Percentiles rank a stretch among this genome's conserved stretches.
These are phyloP conservation scores for Cenococcum geophilum DNA, from an alignment of 495 filamentous ascomycete species.

Conservation along the genomic window DNA sequence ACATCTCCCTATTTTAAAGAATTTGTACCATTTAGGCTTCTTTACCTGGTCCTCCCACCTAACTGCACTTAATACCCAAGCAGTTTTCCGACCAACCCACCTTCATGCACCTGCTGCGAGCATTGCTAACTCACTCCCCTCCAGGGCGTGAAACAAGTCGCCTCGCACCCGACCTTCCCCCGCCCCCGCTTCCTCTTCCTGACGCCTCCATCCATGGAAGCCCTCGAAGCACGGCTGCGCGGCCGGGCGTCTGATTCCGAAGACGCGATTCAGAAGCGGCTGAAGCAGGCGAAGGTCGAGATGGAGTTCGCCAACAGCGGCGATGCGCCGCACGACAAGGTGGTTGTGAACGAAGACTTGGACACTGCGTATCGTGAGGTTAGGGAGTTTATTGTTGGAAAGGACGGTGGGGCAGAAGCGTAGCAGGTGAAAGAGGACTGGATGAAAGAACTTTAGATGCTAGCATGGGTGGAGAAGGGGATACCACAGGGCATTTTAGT, in stretches of 20 bases:
- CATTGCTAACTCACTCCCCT: too few species aligned
- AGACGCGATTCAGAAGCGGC: slow-evolving; percentile 64
- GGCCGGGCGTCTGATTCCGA: slow-evolving; percentile 82
- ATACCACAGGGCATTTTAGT: too few species aligned
- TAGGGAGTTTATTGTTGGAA: slow-evolving; percentile 47
- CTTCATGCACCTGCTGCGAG: neutral
- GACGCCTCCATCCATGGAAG: slow-evolving; percentile 67
- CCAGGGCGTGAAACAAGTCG: slow-evolving; percentile 91
- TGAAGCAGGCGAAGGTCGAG: slow-evolving; percentile 75
- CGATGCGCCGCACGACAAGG: slow-evolving; percentile 70
- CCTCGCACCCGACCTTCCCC: slow-evolving; percentile 61
- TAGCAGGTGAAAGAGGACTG: neutral
- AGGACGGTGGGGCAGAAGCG: neutral
- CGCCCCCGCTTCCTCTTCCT: slow-evolving; percentile 74
- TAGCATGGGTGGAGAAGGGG: too few species aligned
- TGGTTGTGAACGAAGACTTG: slow-evolving; percentile 85
- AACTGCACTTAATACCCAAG: neutral
- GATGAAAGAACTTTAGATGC: neutral
- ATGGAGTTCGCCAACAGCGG: slow-evolving; percentile 66
- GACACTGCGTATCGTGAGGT: slow-evolving; percentile 77
- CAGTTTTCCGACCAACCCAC: slow-evolving; percentile 8
- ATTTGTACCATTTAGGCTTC: too few species aligned
- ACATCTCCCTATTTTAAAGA: too few species aligned
- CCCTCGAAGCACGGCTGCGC: slow-evolving; percentile 68
- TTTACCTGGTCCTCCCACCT: slow-evolving; percentile 4